phyloP scores from a whole-genome alignment of 78 protist species.

The Dictyostelium capitatum region DNA sequence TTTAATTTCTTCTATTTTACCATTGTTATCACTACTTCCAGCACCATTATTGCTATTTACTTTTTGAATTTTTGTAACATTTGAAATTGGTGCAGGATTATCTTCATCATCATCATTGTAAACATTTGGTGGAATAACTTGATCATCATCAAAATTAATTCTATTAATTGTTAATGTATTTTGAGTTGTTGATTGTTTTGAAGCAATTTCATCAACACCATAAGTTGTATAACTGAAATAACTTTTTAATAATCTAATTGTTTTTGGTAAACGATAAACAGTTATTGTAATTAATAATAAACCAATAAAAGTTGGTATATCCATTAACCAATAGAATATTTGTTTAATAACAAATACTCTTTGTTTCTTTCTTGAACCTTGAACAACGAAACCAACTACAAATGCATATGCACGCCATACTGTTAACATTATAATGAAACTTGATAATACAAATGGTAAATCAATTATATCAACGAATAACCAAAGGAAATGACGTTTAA shows the following conservation, averaged over 20 bases:
- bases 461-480: conserved; percentile 82
- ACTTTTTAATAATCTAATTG: conserved; percentile 20
- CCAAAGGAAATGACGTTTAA: conserved; percentile 60
- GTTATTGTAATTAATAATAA: conserved; percentile 31
- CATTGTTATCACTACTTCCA: neutral
- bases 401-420: conserved; percentile 70
- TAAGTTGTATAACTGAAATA: conserved; percentile 7
- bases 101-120: conserved; percentile 42
- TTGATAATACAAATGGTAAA: conserved; percentile 61
- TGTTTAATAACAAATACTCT: conserved; percentile 43
- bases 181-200: neutral
- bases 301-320: conserved; percentile 83
- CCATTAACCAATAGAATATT: conserved; percentile 50
- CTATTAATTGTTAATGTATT: neutral
- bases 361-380: conserved; percentile 12
- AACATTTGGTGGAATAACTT: conserved; percentile 10
- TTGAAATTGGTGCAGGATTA: conserved; percentile 20
- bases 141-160: neutral
- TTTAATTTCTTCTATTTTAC: neutral
- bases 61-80: neutral
- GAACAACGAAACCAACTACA: conserved; percentile 44
- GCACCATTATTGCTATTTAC: neutral
- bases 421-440: conserved; percentile 66
- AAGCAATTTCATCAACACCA: neutral
- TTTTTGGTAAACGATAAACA: conserved; percentile 48